Evolutionary conservation across 2,329 filamentous ascomycete genomes (phyloP), one percentile per base, ranked within the genome.

Genomic region (Cordyceps tenuipes): DNA sequence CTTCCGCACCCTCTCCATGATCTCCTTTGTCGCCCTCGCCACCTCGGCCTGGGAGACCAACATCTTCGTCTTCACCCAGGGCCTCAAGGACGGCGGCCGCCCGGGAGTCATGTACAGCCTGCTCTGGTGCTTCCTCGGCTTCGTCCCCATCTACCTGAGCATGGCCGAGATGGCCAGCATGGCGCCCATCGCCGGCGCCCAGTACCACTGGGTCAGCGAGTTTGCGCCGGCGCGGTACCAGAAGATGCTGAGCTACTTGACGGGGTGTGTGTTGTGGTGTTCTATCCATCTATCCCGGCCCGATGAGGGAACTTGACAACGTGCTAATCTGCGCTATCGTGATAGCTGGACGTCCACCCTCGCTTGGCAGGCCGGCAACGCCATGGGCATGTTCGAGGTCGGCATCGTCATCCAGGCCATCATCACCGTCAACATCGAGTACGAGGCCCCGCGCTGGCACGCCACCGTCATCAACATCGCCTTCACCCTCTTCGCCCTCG

Each of bases 151-250:
- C 1, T 59, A 60, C 44, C 55, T 63, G 13, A 63, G 62, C 44
- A 66, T 66, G 65, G 65, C 65, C 1, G 65, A 66, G 44, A 64
- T 66, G n/a, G 61, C 65, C 9, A 62, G 64, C 39, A 66, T 66
- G n/a, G 63, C 63, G 1, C 65, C 65, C 13, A 66, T 66, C 43
- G 65, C 65, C 15, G 65, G 65, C 9, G 64, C 65, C 3, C 65
- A 66, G 50, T 66, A 66, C 31, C 64, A 66, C 55, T 66, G 64
- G 65, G 62, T 63, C 9, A 58, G 57, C 47, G 62, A 63, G 43
- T 63, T 63, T 57, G 58, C 62, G 9, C 62, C 62, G 13, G 61
- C 48, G 13, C 21, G 55, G 17, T 52, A 57, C 3, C 49, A 62
- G 44, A 57, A 60, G 48, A 36, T 53, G 12, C 59, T 64, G 12